A percentile compares a stretch with the other conserved stretches of the same genome.
Conservation (phyloP, 805 yeast species). For the Kazachstania psychrophila region DNA sequence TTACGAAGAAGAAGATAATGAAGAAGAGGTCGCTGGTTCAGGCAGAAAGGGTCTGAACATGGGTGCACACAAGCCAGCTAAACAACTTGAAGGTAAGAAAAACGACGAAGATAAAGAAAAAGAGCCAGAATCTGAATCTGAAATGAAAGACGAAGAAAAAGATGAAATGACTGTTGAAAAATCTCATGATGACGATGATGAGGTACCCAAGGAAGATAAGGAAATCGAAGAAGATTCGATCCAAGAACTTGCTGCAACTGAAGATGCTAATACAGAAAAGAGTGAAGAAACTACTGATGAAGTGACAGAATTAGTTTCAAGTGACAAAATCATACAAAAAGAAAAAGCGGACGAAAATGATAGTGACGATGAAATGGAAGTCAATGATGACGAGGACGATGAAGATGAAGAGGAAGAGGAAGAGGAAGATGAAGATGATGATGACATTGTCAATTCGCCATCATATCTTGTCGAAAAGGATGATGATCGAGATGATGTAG, state of each 20-base stretch:
- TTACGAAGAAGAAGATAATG: slow-evolving; percentile 25
- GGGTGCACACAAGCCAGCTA: slow-evolving; percentile 28
- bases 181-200: slow-evolving; percentile 22
- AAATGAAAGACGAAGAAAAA: slow-evolving; percentile 17
- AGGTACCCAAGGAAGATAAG: slow-evolving; percentile 22
- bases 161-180: slow-evolving; percentile 22
- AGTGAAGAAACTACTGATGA: slow-evolving; percentile 5
- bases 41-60: slow-evolving; percentile 31
- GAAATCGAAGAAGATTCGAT: not conserved
- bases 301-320: no score
- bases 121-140: slow-evolving; percentile 4
- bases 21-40: slow-evolving; percentile 29
- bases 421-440: slow-evolving; percentile 39
- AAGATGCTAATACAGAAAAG: slow-evolving; percentile 8
- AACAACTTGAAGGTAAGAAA: slow-evolving; percentile 12
- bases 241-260: not conserved
- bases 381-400: slow-evolving; percentile 18
- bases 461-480: slow-evolving; percentile 42
- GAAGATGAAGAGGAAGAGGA: slow-evolving; percentile 28
- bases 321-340: no score
- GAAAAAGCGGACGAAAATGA: slow-evolving; percentile 3
- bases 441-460: slow-evolving; percentile 35
- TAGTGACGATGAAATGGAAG: slow-evolving; percentile 8
- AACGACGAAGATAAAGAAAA: not conserved
- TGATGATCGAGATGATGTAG: slow-evolving; percentile 60